These are phyloP conservation scores for Pezicula neosporulosa DNA, from an alignment of 2,329 filamentous ascomycete genomes.

Conservation along the genomic window DNA sequence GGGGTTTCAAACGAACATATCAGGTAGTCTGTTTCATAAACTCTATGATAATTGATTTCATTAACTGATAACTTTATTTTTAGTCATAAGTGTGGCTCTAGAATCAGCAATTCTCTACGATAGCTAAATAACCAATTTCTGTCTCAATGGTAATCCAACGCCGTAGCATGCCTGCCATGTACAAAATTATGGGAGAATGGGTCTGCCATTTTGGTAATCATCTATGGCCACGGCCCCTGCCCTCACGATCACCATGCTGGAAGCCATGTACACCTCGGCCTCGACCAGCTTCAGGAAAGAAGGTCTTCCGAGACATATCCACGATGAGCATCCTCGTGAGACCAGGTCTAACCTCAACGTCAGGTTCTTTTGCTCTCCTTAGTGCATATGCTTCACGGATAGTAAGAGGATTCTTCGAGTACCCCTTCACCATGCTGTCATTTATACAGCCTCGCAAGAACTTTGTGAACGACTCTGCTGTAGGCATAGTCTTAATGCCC, in stretches of 20 bases:
- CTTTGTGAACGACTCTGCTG: conserved; percentile 24
- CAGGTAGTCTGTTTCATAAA: too few relatives aligned
- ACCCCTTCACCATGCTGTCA: conserved; percentile 31
- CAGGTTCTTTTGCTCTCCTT: conserved; percentile 15
- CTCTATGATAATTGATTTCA: too few relatives aligned
- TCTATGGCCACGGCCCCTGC: neutral
- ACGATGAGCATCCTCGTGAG: neutral
- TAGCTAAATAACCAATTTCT: too few relatives aligned
- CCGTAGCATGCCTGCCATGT: too few relatives aligned
- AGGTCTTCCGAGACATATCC: neutral
- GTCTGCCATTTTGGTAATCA: too few relatives aligned
- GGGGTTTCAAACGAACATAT: too few relatives aligned
- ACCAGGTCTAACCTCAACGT: conserved; percentile 7
- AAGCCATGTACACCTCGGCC: neutral
- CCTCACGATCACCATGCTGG: neutral
- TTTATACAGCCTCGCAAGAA: conserved; percentile 32
- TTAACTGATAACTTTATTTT: too few relatives aligned
- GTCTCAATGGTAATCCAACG: too few relatives aligned
- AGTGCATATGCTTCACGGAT: conserved; percentile 19
- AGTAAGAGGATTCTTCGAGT: conserved; percentile 23
- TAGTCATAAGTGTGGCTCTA: too few relatives aligned
- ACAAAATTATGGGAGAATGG: too few relatives aligned
- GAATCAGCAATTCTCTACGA: too few relatives aligned
- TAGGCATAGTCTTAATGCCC: conserved; percentile 30
- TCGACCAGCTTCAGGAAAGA: neutral